A percentile compares a stretch with the other conserved stretches of the same genome.
Evolutionary conservation across 345 rosid species (phyloP).

Genomic region (Moringa oleifera): DNA sequence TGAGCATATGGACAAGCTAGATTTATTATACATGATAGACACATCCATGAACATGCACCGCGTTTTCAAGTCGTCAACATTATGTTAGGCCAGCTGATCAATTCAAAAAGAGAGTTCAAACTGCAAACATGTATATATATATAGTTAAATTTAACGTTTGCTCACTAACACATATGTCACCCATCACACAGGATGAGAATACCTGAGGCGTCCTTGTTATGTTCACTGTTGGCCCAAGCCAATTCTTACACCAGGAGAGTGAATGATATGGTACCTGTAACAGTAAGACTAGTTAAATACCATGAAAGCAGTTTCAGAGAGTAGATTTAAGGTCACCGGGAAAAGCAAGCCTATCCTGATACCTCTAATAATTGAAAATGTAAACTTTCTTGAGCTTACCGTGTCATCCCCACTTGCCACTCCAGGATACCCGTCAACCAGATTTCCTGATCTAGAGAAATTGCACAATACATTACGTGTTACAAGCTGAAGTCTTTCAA

Average conservation of each 20-base stretch:
- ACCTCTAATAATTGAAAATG: conserved; percentile 6
- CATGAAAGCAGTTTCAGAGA: background rate
- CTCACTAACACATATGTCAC: background rate
- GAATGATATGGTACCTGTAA: conserved; percentile 90
- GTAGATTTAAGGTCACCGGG: background rate
- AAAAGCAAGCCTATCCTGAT: conserved; percentile 1
- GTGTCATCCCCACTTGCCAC: conserved; percentile 91
- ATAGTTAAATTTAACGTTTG: background rate
- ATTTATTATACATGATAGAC: too few relatives aligned
- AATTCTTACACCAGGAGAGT: conserved; percentile 93
- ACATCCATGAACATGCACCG: too few relatives aligned
- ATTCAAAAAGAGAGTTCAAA: too few relatives aligned
- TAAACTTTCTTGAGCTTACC: conserved; percentile 37
- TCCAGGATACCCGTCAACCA: conserved; percentile 90
- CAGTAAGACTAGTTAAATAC: background rate
- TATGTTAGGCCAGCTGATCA: too few relatives aligned
- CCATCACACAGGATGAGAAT: conserved; percentile 9
- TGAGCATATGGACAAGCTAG: too few relatives aligned
- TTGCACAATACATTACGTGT: conserved; percentile 4
- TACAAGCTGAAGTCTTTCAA: background rate
- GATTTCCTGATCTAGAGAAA: conserved; percentile 77
- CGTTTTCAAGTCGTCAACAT: too few relatives aligned
- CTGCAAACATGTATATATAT: background rate
- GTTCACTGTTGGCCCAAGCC: conserved; percentile 91
- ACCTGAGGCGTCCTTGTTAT: conserved; percentile 98